Conservation (phyloP, 73 alveolate species). For the Uronychia binucleata region DNA sequence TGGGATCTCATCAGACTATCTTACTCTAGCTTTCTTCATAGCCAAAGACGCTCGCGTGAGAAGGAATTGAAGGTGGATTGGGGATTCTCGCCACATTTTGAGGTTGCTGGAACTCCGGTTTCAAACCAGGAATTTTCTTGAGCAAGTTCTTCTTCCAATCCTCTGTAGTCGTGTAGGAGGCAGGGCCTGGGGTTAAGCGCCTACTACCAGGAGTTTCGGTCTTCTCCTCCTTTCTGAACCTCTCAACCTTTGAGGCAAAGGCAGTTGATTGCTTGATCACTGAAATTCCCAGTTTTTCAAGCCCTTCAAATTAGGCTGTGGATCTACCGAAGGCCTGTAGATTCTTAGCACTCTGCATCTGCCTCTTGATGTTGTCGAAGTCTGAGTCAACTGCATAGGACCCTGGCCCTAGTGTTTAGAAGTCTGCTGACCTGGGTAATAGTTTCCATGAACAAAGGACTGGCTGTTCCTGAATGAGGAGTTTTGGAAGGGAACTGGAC, state of each 20-base stretch:
- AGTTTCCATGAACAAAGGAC: not conserved
- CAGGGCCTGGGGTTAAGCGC: slow-evolving; percentile 52
- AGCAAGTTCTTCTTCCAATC: slow-evolving; percentile 12
- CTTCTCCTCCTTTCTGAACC: slow-evolving; percentile 29
- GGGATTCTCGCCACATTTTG: slow-evolving; percentile 20
- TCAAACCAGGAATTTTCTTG: not conserved
- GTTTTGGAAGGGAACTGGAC: not conserved
- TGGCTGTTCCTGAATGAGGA: not conserved
- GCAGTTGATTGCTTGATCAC: slow-evolving; percentile 34
- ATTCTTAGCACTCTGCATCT: slow-evolving; percentile 43
- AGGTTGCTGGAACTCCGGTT: slow-evolving; percentile 1
- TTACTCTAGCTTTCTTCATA: slow-evolving; percentile 56
- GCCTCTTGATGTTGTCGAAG: slow-evolving; percentile 28
- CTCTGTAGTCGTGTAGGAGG: slow-evolving; percentile 9
- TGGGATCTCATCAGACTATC: not conserved
- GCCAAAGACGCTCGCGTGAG: slow-evolving; percentile 74
- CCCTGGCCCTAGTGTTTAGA: slow-evolving; percentile 38
- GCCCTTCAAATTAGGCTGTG: slow-evolving; percentile 10
- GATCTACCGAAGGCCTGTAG: not conserved
- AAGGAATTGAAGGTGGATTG: slow-evolving; percentile 69
- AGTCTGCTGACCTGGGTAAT: not conserved
- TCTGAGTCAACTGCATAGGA: slow-evolving; percentile 16
- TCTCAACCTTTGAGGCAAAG: slow-evolving; percentile 48
- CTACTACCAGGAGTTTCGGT: slow-evolving; percentile 37
- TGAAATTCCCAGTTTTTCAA: slow-evolving; percentile 47